These are phyloP conservation scores for Boletus rubropictus DNA, from an alignment of 768 basidiomycete genomes.

Conservation along the genomic window DNA sequence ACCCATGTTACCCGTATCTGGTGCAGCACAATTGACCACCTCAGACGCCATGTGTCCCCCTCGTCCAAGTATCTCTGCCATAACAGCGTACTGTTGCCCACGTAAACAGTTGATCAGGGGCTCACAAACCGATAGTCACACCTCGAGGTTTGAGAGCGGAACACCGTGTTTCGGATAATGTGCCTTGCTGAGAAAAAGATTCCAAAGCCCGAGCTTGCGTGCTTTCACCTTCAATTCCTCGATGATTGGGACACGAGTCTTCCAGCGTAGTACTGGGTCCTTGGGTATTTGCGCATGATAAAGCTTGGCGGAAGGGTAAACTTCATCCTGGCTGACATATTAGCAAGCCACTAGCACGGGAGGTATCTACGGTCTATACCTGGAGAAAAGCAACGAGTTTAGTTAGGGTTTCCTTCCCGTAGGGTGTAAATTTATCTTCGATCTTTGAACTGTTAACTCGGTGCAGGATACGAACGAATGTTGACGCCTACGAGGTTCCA, in stretches of 20 bases:
- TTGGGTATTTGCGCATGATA: conserved; percentile 78
- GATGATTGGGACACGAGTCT: conserved; percentile 73
- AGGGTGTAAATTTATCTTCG: conserved; percentile 89
- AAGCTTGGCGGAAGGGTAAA: conserved; percentile 70
- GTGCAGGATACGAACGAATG: background rate
- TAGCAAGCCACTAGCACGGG: background rate
- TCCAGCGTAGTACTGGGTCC: conserved; percentile 74
- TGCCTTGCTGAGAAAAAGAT: conserved; percentile 89
- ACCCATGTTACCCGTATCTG: conserved; percentile 99
- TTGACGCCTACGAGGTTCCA: conserved; percentile 73
- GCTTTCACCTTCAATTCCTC: conserved; percentile 85
- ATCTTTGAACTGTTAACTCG: conserved; percentile 41
- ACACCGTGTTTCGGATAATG: conserved; percentile 90
- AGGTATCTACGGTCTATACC: conserved; percentile 36
- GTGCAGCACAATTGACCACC: conserved; percentile 89
- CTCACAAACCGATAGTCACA: conserved; percentile 28
- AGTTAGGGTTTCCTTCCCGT: conserved; percentile 78
- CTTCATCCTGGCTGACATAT: conserved; percentile 60
- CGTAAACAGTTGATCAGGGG: background rate
- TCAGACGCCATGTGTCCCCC: conserved; percentile 79
- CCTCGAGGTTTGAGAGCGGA: conserved; percentile 90
- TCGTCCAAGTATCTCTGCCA: conserved; percentile 93
- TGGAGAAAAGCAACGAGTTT: conserved; percentile 83
- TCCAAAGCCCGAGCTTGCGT: conserved; percentile 89
- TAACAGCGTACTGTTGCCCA: conserved; percentile 78